Conservation (phyloP, 306 rosid species). For the Boehmeria nivea region DNA sequence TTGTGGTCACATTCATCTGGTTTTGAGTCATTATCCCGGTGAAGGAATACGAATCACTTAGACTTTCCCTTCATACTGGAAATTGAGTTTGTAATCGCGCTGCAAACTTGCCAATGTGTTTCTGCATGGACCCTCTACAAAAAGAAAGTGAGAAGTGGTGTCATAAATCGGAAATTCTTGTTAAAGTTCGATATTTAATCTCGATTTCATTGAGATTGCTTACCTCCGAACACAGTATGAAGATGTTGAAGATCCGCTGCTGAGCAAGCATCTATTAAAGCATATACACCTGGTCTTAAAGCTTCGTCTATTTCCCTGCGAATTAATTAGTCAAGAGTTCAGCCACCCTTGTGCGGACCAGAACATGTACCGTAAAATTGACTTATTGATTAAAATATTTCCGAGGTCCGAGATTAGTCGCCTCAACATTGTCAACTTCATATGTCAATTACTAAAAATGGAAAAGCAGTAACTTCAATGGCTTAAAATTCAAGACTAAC, state of each 20-base stretch:
- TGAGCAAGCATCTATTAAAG: constrained; percentile 70
- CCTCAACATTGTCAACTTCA: too few species aligned
- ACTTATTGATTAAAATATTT: too few species aligned
- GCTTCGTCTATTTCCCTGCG: constrained; percentile 89
- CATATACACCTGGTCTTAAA: constrained; percentile 76
- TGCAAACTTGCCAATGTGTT: constrained; percentile 60
- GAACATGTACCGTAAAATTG: too few species aligned
- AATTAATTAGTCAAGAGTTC: constrained; percentile 16
- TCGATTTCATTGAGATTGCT: constrained; percentile 13
- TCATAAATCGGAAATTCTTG: too few species aligned
- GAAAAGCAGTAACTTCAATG: too few species aligned
- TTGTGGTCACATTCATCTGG: constrained; percentile 3
- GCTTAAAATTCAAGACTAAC: too few species aligned
- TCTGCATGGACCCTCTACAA: constrained; percentile 98
- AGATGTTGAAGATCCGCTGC: constrained; percentile 86
- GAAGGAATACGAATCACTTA: constrained; percentile 22
- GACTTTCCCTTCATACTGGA: constrained; percentile 80
- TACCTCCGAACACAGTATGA: constrained; percentile 87
- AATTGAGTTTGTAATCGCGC: constrained; percentile 65
- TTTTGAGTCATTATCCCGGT: constrained; percentile 7
- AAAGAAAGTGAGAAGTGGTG: constrained; percentile 1
- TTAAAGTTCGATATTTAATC: too few species aligned
- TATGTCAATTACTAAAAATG: too few species aligned
- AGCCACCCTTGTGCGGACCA: too few species aligned
- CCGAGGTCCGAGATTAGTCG: too few species aligned